Base-by-base conservation (phyloP, 208 protist species). In the Leishmania turanica region DNA sequence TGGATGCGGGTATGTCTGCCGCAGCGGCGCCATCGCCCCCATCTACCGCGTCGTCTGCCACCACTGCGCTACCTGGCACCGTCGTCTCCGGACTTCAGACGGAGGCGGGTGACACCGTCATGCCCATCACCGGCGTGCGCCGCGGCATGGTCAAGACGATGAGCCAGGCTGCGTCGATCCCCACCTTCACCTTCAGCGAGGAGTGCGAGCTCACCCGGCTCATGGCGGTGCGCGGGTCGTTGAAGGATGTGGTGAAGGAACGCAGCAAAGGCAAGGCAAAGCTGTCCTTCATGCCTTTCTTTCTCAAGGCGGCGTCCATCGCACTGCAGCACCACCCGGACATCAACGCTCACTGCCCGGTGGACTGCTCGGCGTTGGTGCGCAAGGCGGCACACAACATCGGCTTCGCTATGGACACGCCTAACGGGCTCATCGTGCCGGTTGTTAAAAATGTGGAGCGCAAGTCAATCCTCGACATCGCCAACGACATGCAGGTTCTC, bases 361-460 rank as follows among this genome's bases (percentile, higher is more conserved):
- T 76, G 51, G 91, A 96, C 53, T 86, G 88, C 80, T 86, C 89
- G 54, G 84, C 82, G 71, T 51, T 99, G 60, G 92, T 91, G 53
- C 85, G 94, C 70, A 98, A 98, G 85, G 90, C 82, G 56, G 62
- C 86, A 15, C 98, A 99, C 90, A 98, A 99, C 88, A 98, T 99
- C 80, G 94, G 97, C 71, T 89, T 99, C 34, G 98, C 98, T 13
- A 98, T 99, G 90, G 98, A 99, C 90, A 99, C 98, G 2, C 95
- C 97, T 24, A 88, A 92, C 70, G 98, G 98, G 13, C 89, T 99
- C 11, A 84, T 99, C 53, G 98, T 99, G 58, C 98, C 98, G 27
- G 98, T 98, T 65, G 89, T 99, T 56, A 97, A 94, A 83, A 78
- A 97, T 74, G 96, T 99, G 3, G 85, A 99, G 81, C 68, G 73